Evolutionary conservation across 2,329 filamentous ascomycete genomes (phyloP).

Genomic region (Gaeumannomyces tritici): DNA sequence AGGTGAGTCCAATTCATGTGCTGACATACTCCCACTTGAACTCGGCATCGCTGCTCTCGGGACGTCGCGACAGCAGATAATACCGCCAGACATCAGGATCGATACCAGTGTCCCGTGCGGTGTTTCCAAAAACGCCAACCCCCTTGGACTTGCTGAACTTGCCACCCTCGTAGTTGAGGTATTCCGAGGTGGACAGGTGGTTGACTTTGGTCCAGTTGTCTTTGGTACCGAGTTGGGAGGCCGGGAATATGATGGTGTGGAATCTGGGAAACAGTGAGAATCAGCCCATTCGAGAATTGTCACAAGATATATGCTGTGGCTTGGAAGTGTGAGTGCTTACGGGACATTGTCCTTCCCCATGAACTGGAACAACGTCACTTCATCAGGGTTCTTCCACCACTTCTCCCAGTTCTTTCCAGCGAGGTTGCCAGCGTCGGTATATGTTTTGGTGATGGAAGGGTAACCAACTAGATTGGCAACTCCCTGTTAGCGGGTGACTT

Average conservation of each 20-base stretch:
- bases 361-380: conserved; percentile 88
- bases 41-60: conserved; percentile 78
- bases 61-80: conserved; percentile 77
- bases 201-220: conserved; percentile 87
- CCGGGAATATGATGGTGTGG: conserved; percentile 88
- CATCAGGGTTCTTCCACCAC: conserved; percentile 87
- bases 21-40: conserved; percentile 61
- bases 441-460: conserved; percentile 86
- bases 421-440: conserved; percentile 46
- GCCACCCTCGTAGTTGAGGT: conserved; percentile 77
- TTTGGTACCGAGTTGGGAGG: conserved; percentile 71
- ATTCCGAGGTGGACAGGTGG: conserved; percentile 67
- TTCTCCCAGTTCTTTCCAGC: conserved; percentile 54
- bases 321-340: conserved; percentile 1
- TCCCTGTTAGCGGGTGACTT: neutral
- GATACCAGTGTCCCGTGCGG: conserved; percentile 77
- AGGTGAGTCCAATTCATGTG: neutral
- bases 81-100: conserved; percentile 87
- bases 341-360: conserved; percentile 82
- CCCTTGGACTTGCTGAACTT: conserved; percentile 91
- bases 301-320: neutral
- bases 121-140: conserved; percentile 85
- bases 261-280: conserved; percentile 43
- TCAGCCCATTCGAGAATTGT: conserved; percentile 20
- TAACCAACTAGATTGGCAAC: conserved; percentile 73